phyloP scores from a whole-genome alignment of 2,329 filamentous ascomycete species.

The Penicillium janthinellum region DNA sequence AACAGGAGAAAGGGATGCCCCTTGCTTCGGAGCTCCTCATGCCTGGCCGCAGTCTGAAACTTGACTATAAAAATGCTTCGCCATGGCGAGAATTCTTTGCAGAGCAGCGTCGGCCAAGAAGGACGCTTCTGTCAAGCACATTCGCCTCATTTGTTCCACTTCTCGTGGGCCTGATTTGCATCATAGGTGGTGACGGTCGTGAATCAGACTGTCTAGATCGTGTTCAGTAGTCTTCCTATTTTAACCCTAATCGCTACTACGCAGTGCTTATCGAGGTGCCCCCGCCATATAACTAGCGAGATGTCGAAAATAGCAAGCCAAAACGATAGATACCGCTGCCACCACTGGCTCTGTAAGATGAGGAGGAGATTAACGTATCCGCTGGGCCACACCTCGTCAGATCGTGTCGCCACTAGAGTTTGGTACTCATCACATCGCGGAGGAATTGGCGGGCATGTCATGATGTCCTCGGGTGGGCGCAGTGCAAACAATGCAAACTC shows the following conservation, averaged over 20 bases:
- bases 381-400: constrained; percentile 3
- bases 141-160: background rate
- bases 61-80: constrained; percentile 28
- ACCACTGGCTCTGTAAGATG: constrained; percentile 1
- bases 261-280: background rate
- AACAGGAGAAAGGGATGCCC: constrained; percentile 22
- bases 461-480: background rate
- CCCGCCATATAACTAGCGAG: constrained; percentile 6
- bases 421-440: constrained; percentile 19
- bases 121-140: background rate
- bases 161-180: background rate
- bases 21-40: constrained; percentile 27
- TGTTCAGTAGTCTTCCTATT: background rate
- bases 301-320: constrained; percentile 16
- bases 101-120: constrained; percentile 1
- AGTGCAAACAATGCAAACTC: constrained; percentile 40
- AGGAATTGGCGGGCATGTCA: constrained; percentile 8
- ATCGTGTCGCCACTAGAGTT: constrained; percentile 13
- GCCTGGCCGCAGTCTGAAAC: constrained; percentile 22
- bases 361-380: constrained; percentile 10
- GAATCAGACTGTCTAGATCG: background rate
- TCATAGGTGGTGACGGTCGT: background rate
- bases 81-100: constrained; percentile 12
- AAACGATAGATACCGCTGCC: constrained; percentile 12
- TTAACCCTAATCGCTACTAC: background rate